Conservation (phyloP, 2,329 filamentous ascomycete species). For the Pseudogymnoascus destructans region DNA sequence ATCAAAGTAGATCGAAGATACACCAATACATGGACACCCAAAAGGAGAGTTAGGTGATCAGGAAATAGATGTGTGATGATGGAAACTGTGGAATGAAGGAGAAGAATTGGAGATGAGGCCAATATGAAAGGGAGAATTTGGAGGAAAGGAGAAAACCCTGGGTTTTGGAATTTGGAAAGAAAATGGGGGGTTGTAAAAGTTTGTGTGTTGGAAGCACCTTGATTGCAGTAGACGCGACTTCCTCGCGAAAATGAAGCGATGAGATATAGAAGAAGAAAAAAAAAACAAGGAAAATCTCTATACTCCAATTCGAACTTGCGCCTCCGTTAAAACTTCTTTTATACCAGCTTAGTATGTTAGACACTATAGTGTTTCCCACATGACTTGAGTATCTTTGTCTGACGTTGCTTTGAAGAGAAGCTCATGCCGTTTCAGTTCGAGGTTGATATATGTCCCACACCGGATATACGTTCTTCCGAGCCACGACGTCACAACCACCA, state of each 20-base stretch:
- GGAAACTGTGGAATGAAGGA: constrained; percentile 1
- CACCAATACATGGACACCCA: background rate
- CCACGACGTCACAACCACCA: background rate
- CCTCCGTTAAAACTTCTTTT: background rate
- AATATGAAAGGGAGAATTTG: background rate
- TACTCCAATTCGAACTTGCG: background rate
- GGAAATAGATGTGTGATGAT: background rate
- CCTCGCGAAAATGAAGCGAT: background rate
- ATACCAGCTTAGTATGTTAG: background rate
- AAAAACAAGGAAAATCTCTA: background rate
- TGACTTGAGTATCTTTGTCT: background rate
- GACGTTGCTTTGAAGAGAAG: background rate
- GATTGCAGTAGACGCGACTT: background rate
- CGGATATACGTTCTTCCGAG: background rate
- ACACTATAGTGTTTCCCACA: background rate
- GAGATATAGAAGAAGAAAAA: background rate
- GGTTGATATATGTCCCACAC: background rate
- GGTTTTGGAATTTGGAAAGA: background rate
- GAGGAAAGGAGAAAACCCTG: background rate
- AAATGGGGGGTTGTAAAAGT: constrained; percentile 1
- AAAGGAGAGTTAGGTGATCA: background rate
- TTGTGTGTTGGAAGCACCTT: background rate
- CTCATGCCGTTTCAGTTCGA: background rate
- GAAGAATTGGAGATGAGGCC: background rate
- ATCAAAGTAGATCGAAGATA: background rate